Conservation (phyloP, 257 asterid genomes). For the Scutellaria minor region DNA sequence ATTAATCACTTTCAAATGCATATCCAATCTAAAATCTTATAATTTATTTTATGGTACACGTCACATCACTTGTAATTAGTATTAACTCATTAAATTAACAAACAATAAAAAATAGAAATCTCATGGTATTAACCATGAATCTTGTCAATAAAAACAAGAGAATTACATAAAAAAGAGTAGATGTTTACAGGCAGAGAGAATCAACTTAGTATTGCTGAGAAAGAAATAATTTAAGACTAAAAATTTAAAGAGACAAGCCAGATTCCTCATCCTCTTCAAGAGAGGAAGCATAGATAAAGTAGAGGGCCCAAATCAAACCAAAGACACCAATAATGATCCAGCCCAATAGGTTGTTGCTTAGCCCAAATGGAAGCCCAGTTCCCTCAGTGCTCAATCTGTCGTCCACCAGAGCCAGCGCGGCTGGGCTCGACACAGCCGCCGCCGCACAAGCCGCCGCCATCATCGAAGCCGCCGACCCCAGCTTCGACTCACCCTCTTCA, state of each 20-base stretch:
- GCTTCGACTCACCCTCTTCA: constrained; percentile 47
- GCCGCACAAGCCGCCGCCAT: constrained; percentile 71
- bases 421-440: constrained; percentile 60
- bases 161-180: constrained; percentile 20
- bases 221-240: background rate
- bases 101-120: too few species aligned
- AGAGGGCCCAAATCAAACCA: constrained; percentile 82
- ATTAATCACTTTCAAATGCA: too few species aligned
- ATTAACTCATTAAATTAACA: too few species aligned
- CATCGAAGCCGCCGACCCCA: constrained; percentile 66
- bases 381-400: constrained; percentile 98
- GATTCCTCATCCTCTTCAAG: constrained; percentile 97
- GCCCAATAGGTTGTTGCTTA: constrained; percentile 85
- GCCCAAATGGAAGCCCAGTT: constrained; percentile 91
- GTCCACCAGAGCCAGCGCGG: constrained; percentile 91
- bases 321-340: constrained; percentile 86
- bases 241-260: constrained; percentile 69
- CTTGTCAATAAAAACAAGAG: background rate
- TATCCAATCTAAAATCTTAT: too few species aligned
- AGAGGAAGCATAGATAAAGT: constrained; percentile 52
- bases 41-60: too few species aligned
- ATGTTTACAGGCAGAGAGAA: constrained; percentile 38
- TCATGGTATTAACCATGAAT: too few species aligned
- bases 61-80: too few species aligned
- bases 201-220: constrained; percentile 28